phyloP scores from a whole-genome alignment of 345 rosid species.

The Eutrema japonicum region DNA sequence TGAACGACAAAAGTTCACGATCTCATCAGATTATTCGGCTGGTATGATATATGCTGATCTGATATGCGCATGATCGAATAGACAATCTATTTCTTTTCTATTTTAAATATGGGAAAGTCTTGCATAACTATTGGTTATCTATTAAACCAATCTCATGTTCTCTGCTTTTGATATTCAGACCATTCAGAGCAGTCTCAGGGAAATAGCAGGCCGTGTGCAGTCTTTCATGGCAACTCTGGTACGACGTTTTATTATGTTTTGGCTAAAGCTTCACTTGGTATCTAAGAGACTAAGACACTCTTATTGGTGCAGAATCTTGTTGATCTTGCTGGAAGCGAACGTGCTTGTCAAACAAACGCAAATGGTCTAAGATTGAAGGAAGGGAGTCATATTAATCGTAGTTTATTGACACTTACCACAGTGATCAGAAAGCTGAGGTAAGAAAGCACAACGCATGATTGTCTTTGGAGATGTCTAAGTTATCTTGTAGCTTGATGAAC shows the following conservation, averaged over 20 bases:
- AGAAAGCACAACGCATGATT: conserved; percentile 36
- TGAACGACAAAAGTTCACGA: conserved; percentile 94
- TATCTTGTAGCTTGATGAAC: conserved; percentile 24
- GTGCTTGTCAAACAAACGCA: conserved; percentile 83
- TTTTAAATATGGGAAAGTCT: neutral
- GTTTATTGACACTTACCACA: conserved; percentile 88
- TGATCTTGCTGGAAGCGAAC: conserved; percentile 99
- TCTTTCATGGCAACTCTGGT: conserved; percentile 93
- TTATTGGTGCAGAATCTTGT: conserved; percentile 78
- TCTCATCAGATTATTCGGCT: conserved; percentile 97
- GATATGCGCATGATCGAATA: conserved; percentile 23
- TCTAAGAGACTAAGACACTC: conserved; percentile 26
- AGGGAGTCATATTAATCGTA: conserved; percentile 94
- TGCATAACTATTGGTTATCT: conserved; percentile 1
- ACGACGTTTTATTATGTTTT: conserved; percentile 35
- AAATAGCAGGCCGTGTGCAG: conserved; percentile 73
- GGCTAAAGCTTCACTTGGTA: conserved; percentile 27
- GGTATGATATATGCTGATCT: conserved; percentile 50
- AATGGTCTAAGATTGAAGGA: conserved; percentile 87
- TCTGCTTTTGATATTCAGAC: conserved; percentile 56
- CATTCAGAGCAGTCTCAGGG: conserved; percentile 82
- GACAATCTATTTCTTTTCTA: neutral
- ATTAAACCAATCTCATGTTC: conserved; percentile 31
- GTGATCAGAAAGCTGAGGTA: conserved; percentile 98
- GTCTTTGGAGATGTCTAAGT: conserved; percentile 28